These are phyloP conservation scores for Plenodomus biglobosus DNA, from an alignment of 2,329 filamentous ascomycete species.

Conservation along the genomic window DNA sequence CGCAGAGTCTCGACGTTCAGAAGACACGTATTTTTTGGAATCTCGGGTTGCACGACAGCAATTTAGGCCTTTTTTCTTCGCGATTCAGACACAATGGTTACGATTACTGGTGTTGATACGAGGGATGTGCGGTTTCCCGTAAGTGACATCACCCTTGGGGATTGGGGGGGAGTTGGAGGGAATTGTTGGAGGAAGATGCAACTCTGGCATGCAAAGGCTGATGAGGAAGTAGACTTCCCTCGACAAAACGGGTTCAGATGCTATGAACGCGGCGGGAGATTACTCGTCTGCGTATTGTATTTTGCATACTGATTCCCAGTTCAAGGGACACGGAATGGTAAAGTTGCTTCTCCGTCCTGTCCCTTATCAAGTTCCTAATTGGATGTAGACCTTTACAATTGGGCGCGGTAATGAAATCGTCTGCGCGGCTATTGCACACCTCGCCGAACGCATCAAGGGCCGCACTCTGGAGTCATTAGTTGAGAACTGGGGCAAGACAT, in stretches of 20 bases:
- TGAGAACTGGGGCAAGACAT: slow-evolving; percentile 81
- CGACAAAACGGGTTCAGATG: slow-evolving; percentile 94
- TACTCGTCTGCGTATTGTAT: slow-evolving; percentile 96
- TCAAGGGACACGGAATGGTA: slow-evolving; percentile 78
- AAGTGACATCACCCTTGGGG: no score
- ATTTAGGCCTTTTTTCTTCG: background rate
- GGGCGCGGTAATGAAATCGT: slow-evolving; percentile 91
- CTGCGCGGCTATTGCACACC: slow-evolving; percentile 77
- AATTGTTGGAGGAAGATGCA: no score
- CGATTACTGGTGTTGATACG: slow-evolving; percentile 50
- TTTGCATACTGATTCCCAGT: slow-evolving; percentile 73
- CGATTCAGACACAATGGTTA: slow-evolving; percentile 43
- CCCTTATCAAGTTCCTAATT: background rate
- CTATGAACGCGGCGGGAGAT: slow-evolving; percentile 92
- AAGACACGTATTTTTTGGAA: background rate
- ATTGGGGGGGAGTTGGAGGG: no score
- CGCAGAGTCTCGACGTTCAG: background rate
- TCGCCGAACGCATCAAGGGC: slow-evolving; percentile 74
- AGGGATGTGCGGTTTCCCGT: slow-evolving; percentile 55
- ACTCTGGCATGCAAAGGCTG: no score
- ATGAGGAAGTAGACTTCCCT: slow-evolving; percentile 67
- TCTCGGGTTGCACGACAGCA: background rate
- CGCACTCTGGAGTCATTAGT: slow-evolving; percentile 77
- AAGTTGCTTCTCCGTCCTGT: background rate
- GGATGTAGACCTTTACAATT: slow-evolving; percentile 79